These are phyloP conservation scores for Lasiodiplodia theobromae DNA, from an alignment of 2,329 filamentous ascomycete species.

Conservation along the genomic window DNA sequence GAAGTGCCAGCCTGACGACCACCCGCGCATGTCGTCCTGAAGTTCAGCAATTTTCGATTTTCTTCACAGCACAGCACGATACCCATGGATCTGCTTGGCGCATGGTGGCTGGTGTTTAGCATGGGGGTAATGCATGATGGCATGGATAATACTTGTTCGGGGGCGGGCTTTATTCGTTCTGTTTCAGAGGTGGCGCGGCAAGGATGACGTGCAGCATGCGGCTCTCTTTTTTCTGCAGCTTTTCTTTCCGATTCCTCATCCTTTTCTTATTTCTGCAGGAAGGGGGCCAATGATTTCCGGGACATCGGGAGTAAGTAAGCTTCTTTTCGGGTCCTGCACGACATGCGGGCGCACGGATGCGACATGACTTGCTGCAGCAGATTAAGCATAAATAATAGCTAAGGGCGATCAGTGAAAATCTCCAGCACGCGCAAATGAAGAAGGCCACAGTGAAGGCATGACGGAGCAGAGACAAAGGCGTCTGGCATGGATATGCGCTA, in stretches of 20 bases:
- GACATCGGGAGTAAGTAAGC: constrained; percentile 5
- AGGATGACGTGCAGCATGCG: constrained; percentile 20
- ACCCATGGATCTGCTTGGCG: neutral
- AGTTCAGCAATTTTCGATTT: neutral
- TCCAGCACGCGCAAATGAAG: neutral
- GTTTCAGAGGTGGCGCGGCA: constrained; percentile 10
- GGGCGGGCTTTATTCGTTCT: neutral
- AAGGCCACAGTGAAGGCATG: neutral
- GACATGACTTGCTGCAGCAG: constrained; percentile 5
- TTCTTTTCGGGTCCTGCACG: constrained; percentile 14
- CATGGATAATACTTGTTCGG: neutral
- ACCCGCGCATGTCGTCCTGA: neutral
- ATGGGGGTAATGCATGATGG: neutral
- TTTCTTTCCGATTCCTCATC: constrained; percentile 6
- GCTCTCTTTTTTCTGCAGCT: neutral
- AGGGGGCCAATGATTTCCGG: neutral
- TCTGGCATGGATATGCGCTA: neutral
- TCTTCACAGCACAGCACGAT: constrained; percentile 2
- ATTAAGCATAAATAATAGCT: constrained; percentile 3
- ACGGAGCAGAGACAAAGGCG: neutral
- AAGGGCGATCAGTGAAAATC: neutral
- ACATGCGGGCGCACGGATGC: constrained; percentile 2
- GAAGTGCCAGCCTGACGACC: constrained; percentile 11
- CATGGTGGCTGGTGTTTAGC: neutral
- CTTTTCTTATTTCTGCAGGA: constrained; percentile 1